Evolutionary conservation across 257 asterid species (phyloP), one percentile per base, ranked within the genome.

Genomic region (Jasminum sambac): DNA sequence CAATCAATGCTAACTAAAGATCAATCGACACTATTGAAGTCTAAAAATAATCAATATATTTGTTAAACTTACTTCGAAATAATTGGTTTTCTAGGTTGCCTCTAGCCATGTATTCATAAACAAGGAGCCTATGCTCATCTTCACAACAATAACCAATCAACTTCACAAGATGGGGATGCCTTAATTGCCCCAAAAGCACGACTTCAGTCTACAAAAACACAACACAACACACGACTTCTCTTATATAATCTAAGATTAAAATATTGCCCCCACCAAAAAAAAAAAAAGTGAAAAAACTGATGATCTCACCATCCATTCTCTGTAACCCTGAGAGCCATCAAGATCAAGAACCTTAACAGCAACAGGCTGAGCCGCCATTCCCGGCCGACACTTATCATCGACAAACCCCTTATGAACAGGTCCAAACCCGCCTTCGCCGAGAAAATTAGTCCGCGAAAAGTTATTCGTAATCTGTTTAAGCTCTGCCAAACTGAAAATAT

Each of bases 391-490:
- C 72, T 72, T 82, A 4, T 85, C 89, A 65, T 87, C 95, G 2
- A 88, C 36, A 24, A 88, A 92, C 16, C 98, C 98, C 58, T 92
- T 92, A 68, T 90, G 85, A 25, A 92, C 98, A 4, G 98, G 97
- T 50, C 98, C 98, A 59, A 92, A 92, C 13, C 98, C 98, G 4
- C 98, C 98, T 74, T 88, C 94, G 0, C 98, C 98, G 0, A 92
- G 87, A 73, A 85, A 84, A 64, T 87, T 92, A 66, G 74, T 71
- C 0, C 91, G 67, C 0, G 95, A 78, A 63, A 90, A 90, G 44
- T 81, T 78, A 25, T 77, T 69, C 0, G 97, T 82, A 25, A 88
- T 83, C 60, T 79, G 19, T 19, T 79, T 79, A 60, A 92, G 91
- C 26, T 86, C 93, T 0, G 76, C 68, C 26, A 80, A 67, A 0